Evolutionary conservation across 2,329 filamentous ascomycete genomes (phyloP), one percentile per base, ranked within the genome.

Genomic region (Fusarium compactum): DNA sequence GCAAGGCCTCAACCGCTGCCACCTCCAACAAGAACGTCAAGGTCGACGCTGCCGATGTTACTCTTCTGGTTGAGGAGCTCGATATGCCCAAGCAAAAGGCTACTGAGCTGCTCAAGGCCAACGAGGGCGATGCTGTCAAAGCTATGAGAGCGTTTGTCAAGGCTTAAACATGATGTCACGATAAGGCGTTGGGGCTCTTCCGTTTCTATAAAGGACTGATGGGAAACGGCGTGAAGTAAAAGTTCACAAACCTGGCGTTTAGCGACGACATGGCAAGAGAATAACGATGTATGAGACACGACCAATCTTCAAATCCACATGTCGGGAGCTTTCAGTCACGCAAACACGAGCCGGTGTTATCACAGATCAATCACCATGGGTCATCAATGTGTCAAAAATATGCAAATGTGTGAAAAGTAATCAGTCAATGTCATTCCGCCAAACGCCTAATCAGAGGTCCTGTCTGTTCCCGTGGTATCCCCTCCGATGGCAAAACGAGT

Each of bases 71-170:
- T 15, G 89, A 92, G 50, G 87, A 95, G 78, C 85, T 95, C 32
- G 92, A 95, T 66, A 77, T 95, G 38, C 81, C 87, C 2, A 94
- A 93, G 79, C 73, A 82, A 4, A 93, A 90, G 79, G 93, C 91
- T 3, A 94, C 90, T 3, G 92, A 95, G 65, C 79, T 95, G 53
- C 84, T 96, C 8, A 91, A 90, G 78, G 83, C 86, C 8, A 85
- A 94, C 74, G 91, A 94, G 52, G 93, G 92, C 5, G 86, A 93
- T 76, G 87, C 87, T 3, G 84, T 90, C 41, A 85, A 87, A 78
- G 92, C 92, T 2, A 86, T 95, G 83, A 85, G 81, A 62, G 88
- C 89, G 1, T 94, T 77, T 67, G 69, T 82, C 22, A 47, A 20
- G 18, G 71, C 56, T n/a, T 69, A 52, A 61, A 20, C 22, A 20